A percentile compares a stretch with the other conserved stretches of the same genome.
Evolutionary conservation across 2,329 filamentous ascomycete genomes (phyloP).

Genomic region (Trichoderma brevicompactum): DNA sequence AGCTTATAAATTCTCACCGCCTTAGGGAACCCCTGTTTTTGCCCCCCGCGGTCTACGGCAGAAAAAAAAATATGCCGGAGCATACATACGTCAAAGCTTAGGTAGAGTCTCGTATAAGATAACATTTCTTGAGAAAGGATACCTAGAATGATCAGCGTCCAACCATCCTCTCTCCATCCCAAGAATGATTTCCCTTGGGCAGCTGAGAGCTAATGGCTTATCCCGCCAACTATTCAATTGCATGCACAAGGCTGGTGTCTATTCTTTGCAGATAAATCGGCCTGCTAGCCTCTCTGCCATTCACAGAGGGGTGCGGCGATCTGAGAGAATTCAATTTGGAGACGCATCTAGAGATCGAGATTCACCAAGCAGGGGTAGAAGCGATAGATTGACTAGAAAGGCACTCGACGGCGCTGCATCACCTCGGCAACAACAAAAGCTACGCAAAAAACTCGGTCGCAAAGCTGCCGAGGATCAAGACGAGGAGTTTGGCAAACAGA

Average conservation of each 20-base stretch:
- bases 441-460: conserved; percentile 58
- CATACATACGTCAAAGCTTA: not conserved
- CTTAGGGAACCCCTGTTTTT: conserved; percentile 27
- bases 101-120: not conserved
- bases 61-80: conserved; percentile 34
- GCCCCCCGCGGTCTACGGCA: conserved; percentile 31
- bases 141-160: not conserved
- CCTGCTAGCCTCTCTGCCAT: conserved; percentile 65
- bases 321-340: conserved; percentile 44
- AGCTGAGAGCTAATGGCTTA: conserved; percentile 34
- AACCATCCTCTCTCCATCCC: conserved; percentile 29
- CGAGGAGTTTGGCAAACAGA: conserved; percentile 44
- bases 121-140: not conserved
- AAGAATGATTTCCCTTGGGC: conserved; percentile 37
- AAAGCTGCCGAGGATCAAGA: conserved; percentile 43
- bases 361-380: conserved; percentile 31
- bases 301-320: conserved; percentile 64
- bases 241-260: not conserved
- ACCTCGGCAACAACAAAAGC: conserved; percentile 46
- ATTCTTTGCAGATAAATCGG: conserved; percentile 34
- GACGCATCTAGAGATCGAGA: conserved; percentile 29
- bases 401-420: conserved; percentile 40
- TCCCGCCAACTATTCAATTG: conserved; percentile 30
- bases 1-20: conserved; percentile 33
- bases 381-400: conserved; percentile 35